Base-by-base conservation (phyloP, 2,329 filamentous ascomycete species). In the Claviceps monticola region DNA sequence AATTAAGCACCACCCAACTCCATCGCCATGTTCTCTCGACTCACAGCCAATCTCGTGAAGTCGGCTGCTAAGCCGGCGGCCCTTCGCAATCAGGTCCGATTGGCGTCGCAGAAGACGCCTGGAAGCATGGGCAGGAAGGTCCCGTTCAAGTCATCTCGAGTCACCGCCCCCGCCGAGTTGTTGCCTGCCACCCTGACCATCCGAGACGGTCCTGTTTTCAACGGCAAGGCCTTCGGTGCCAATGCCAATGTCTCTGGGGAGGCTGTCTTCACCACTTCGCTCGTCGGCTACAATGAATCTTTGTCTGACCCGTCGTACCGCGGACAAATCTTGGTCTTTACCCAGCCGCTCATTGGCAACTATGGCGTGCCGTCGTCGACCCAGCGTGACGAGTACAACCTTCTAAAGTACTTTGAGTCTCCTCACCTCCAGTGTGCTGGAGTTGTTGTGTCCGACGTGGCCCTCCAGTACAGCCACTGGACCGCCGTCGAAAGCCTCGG, bases 371-470 rank as follows among this genome's bases (percentile, higher is more conserved):
- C 93, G 16, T 94, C 89, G 36, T 94, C 89, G 36, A 82, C 77
- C 57, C 79, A 83, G 62, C 84, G 88, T 58, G 93, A 98, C 69
- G 74, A 90, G 69, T 87, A 82, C 69, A 93, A 93, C 61, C 80
- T 98, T 54, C 78, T 97, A 67, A 93, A 93, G 74, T 95, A 97
- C 76, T 98, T 98, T 64, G 93, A 98, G 73, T 96, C 89, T 29
- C 93, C 93, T 50, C 88, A 97, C 71, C 90, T 98, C 59, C 93
- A 98, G 75, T 94, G 91, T 54, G 87, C 87, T 56, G 93, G 90
- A 69, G 86, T 98, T 49, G 91, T 98, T 46, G 93, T 98, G 51
- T 88, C 91, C 61, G 93, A 98, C 66, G 89, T 91, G 56, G 91
- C 93, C 45, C 77, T 88, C 67, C 80, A 90, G 67, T 96, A 97